Percentiles rank a stretch among this genome's conserved stretches.
Evolutionary conservation across 2,329 filamentous ascomycete genomes (phyloP).

Genomic region (Didymella keratinophila): DNA sequence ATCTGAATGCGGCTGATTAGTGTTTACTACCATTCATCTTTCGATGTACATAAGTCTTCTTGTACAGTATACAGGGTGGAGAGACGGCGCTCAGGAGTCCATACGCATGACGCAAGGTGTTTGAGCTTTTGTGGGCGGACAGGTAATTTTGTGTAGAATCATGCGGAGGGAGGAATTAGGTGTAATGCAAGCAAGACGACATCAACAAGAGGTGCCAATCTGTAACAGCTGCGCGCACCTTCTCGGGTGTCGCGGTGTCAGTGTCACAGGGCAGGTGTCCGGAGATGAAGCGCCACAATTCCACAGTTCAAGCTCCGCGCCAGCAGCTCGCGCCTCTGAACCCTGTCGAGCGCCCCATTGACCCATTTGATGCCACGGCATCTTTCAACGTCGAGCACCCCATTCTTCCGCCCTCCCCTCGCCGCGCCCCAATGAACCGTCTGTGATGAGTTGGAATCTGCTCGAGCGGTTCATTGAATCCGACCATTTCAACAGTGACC

Average conservation of each 20-base stretch:
- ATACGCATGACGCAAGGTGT: conserved; percentile 19
- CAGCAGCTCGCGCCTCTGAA: conserved; percentile 13
- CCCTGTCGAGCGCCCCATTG: conserved; percentile 15
- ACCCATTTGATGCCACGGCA: conserved; percentile 20
- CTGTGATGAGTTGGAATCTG: conserved; percentile 75
- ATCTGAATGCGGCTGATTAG: conserved; percentile 77
- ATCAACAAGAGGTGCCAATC: not conserved
- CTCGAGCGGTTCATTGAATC: conserved; percentile 90
- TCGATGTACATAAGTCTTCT: conserved; percentile 27
- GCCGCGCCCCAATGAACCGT: conserved; percentile 49
- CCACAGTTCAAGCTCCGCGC: not conserved
- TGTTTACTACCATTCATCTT: not conserved
- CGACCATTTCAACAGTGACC: conserved; percentile 92
- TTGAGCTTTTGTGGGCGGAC: conserved; percentile 15
- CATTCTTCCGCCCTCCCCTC: conserved; percentile 6
- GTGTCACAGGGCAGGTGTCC: not conserved
- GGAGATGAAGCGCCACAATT: conserved; percentile 1
- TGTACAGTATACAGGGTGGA: conserved; percentile 8
- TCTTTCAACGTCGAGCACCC: conserved; percentile 8
- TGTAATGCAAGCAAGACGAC: conserved; percentile 7
- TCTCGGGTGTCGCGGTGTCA: not conserved
- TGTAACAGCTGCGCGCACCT: not conserved
- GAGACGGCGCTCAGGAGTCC: conserved; percentile 8
- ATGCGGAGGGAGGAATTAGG: not conserved
- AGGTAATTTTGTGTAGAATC: conserved; percentile 4